phyloP scores from a whole-genome alignment of 1,139 yeast species.

The Cylindricascospora bacillispora region DNA sequence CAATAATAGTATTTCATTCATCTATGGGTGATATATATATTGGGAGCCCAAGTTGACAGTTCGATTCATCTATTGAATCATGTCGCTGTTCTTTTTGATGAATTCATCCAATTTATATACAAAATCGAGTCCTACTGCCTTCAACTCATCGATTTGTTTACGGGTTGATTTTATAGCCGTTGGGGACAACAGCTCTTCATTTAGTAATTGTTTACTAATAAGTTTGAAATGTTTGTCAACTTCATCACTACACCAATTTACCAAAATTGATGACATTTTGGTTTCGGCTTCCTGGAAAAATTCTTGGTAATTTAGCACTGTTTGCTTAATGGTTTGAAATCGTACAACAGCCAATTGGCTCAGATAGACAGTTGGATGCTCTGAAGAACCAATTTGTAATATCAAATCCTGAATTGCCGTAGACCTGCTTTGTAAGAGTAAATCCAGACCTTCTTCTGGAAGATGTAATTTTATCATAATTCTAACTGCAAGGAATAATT shows the following conservation, averaged over 20 bases:
- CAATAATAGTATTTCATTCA: too few relatives aligned
- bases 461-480: slow-evolving; percentile 33
- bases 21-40: too few relatives aligned
- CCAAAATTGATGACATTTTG: slow-evolving; percentile 31
- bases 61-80: slow-evolving; percentile 9
- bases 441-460: slow-evolving; percentile 35
- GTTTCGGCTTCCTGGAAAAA: slow-evolving; percentile 31
- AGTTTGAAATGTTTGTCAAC: slow-evolving; percentile 46
- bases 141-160: slow-evolving; percentile 51
- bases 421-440: slow-evolving; percentile 36
- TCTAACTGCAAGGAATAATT: slow-evolving; percentile 25
- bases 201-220: slow-evolving; percentile 56
- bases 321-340: slow-evolving; percentile 40
- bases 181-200: slow-evolving; percentile 40
- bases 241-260: slow-evolving; percentile 62
- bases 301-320: slow-evolving; percentile 34
- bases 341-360: slow-evolving; percentile 48
- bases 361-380: slow-evolving; percentile 43
- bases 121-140: slow-evolving; percentile 59
- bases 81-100: slow-evolving; percentile 16
- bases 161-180: slow-evolving; percentile 39
- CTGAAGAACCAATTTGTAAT: slow-evolving; percentile 39
- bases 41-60: too few relatives aligned
- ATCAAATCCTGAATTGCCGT: slow-evolving; percentile 33
- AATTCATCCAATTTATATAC: slow-evolving; percentile 30